Percentiles rank a stretch among this genome's conserved stretches.
phyloP scores from a whole-genome alignment of 2,329 filamentous ascomycete species.

The Ophiostoma piceae region DNA sequence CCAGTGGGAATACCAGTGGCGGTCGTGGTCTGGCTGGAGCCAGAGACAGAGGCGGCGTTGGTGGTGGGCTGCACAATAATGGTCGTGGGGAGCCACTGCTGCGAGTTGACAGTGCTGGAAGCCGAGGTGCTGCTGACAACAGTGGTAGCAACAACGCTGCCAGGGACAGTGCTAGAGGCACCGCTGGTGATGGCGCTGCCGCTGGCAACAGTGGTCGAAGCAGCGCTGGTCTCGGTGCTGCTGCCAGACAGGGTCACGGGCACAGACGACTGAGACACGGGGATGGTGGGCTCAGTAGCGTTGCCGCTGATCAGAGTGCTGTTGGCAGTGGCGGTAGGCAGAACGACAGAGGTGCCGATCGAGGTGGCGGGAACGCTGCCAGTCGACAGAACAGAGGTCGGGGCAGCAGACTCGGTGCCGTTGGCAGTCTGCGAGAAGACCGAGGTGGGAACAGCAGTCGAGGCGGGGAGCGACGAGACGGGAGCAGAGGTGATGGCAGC shows the following conservation, averaged over 20 bases:
- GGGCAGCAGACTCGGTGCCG: constrained; percentile 10
- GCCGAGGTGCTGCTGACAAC: background rate
- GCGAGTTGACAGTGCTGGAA: constrained; percentile 11
- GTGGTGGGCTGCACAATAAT: constrained; percentile 52
- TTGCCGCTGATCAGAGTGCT: constrained; percentile 12
- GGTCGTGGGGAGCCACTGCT: constrained; percentile 52
- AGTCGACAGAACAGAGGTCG: constrained; percentile 2
- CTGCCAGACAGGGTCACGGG: constrained; percentile 14
- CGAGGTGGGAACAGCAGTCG: constrained; percentile 2
- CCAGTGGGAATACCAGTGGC: constrained; percentile 55
- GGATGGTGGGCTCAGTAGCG: constrained; percentile 18
- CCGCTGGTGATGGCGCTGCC: background rate
- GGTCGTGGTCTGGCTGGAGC: constrained; percentile 41
- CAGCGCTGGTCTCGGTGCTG: constrained; percentile 13
- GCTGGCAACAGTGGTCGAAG: background rate
- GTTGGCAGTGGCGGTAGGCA: constrained; percentile 1
- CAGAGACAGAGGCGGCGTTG: constrained; percentile 37
- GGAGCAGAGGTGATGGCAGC: background rate
- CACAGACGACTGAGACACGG: constrained; percentile 8
- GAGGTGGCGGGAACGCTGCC: background rate
- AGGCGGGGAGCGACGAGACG: background rate
- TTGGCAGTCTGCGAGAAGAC: constrained; percentile 16
- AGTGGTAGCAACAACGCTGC: background rate
- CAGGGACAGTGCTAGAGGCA: background rate
- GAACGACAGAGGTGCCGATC: background rate